phyloP scores from a whole-genome alignment of 148 eudicot species.

The Tetragonia tetragonoides region DNA sequence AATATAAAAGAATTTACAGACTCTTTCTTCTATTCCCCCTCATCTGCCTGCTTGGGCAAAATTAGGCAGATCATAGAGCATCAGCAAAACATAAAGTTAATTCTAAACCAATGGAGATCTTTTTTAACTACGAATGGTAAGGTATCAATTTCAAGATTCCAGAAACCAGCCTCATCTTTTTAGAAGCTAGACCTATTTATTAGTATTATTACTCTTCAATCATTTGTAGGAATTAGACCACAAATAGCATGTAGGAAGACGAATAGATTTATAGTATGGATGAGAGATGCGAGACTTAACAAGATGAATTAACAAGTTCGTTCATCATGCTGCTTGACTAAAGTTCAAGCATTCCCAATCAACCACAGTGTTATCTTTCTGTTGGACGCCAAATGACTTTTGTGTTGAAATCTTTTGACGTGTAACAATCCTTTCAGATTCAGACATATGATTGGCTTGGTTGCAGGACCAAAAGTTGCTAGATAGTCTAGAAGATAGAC shows the following conservation, averaged over 20 bases:
- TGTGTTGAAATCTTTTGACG: too few relatives aligned
- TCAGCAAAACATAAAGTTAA: neutral
- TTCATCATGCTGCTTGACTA: neutral
- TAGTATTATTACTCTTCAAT: too few relatives aligned
- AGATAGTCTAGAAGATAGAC: too few relatives aligned
- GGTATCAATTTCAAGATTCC: constrained; percentile 1
- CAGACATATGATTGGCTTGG: neutral
- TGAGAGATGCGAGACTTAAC: too few relatives aligned
- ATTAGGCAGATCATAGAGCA: neutral
- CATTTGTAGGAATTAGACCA: neutral
- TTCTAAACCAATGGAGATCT: neutral
- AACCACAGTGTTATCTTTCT: neutral
- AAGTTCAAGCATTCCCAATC: neutral
- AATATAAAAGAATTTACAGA: neutral
- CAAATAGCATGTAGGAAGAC: neutral
- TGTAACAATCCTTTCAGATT: neutral
- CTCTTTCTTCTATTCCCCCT: neutral
- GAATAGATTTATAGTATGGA: too few relatives aligned
- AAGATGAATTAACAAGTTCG: neutral
- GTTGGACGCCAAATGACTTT: neutral
- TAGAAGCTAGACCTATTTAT: too few relatives aligned
- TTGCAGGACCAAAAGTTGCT: neutral
- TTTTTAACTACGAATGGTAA: neutral
- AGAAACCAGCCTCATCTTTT: neutral
- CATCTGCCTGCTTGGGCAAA: neutral